phyloP scores from a whole-genome alignment of 768 basidiomycete species.

The Boletus tylopilopsis region DNA sequence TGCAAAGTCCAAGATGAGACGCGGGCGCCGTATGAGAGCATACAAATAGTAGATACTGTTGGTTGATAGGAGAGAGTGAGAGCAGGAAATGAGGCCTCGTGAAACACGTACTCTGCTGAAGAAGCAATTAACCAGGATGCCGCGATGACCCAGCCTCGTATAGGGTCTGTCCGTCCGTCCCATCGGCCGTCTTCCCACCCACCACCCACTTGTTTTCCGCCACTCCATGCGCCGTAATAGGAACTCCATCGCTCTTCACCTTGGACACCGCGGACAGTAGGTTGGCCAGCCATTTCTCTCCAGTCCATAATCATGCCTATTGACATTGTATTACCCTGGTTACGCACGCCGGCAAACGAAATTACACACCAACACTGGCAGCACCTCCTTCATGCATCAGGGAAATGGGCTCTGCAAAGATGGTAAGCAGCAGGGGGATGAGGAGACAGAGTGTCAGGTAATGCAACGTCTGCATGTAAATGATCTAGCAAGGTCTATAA shows the following conservation, averaged over 20 bases:
- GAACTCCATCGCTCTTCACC: conserved; percentile 64
- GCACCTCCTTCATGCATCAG: conserved; percentile 75
- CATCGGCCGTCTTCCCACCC: conserved; percentile 46
- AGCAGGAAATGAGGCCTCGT: background rate
- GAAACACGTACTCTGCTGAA: conserved; percentile 73
- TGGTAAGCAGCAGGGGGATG: conserved; percentile 70
- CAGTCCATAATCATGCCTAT: conserved; percentile 95
- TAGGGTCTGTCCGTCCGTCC: conserved; percentile 71
- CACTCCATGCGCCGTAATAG: conserved; percentile 74
- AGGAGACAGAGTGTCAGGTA: conserved; percentile 86
- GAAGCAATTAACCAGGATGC: conserved; percentile 82
- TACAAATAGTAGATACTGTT: conserved; percentile 78
- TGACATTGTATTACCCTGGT: conserved; percentile 2
- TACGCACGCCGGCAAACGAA: background rate
- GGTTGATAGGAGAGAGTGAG: conserved; percentile 12
- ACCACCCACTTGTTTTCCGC: conserved; percentile 69
- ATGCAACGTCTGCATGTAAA: conserved; percentile 89
- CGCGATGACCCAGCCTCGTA: conserved; percentile 89
- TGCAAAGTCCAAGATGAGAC: conserved; percentile 92
- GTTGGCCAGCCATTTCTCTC: conserved; percentile 88
- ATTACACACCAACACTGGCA: conserved; percentile 65
- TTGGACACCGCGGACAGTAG: conserved; percentile 65
- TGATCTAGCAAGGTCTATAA: conserved; percentile 55
- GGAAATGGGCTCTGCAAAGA: conserved; percentile 71
- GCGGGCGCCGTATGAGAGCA: conserved; percentile 83